Base-by-base conservation (phyloP, 768 basidiomycete genomes). In the Macrolepiota dolichaula region DNA sequence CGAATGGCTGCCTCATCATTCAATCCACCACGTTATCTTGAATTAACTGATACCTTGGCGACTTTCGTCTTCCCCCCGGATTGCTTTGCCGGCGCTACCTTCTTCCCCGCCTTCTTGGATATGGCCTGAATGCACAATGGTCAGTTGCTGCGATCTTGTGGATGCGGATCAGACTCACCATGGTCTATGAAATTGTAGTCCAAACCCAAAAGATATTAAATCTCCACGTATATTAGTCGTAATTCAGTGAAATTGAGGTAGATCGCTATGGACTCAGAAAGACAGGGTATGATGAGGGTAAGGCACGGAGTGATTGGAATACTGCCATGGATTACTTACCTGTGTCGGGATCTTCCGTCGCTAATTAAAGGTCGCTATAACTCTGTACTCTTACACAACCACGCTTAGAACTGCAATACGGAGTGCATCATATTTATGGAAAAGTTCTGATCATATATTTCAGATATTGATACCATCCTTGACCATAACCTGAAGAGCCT, bases 31-130 rank as follows among this genome's bases (percentile, higher is more conserved):
- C 36, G 49, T 53, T 56, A 29, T 52, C 25, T 25, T 32, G 19
- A 27, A 57, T 19, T 56, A 27, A 57, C 17, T 56, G 66, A 64
- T 68, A 92, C 92, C 84, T 94, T 94, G 27, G 88, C 90, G 32
- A 94, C 88, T 73, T 87, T 92, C 72, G 74, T 69, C 61, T 74
- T 74, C 55, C 79, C 83, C 44, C 77, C 80, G 35, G 79, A 72
- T 74, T 87, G 88, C 82, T 89, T 91, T 15, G 85, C 74, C 46
- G 85, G 76, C 35, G 82, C 75, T 40, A 78, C 86, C 79, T 93
- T 94, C 83, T 92, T 94, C 42, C 87, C 92, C 51, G 92, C 92
- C 77, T 94, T 94, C 81, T 92, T 94, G 51, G 92, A 93, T 68
- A 86, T 85, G 51, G 91, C 92, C 92, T 94, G 68, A 2, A 61